Percentiles rank a stretch among this genome's conserved stretches.
Evolutionary conservation across 495 filamentous ascomycete genomes (phyloP).

Genomic region (Jackrogersella minutella): DNA sequence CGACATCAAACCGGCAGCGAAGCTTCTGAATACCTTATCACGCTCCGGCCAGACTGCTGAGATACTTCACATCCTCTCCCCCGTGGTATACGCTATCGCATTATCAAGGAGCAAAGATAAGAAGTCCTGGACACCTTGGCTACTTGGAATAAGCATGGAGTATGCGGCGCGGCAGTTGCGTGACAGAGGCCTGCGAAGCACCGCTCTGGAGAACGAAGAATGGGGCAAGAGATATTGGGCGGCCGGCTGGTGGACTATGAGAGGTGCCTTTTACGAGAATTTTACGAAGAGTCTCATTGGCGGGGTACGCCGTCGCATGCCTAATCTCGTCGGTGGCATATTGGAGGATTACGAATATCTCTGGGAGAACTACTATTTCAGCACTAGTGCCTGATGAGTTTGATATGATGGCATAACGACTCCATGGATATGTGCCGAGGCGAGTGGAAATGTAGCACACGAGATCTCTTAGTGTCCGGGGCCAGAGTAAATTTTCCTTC

Average conservation of each 20-base stretch:
- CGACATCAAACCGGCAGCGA: slow-evolving; percentile 89
- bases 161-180: slow-evolving; percentile 83
- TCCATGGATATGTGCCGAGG: not conserved
- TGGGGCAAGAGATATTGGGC: slow-evolving; percentile 84
- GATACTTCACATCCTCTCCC: slow-evolving; percentile 87
- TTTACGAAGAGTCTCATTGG: slow-evolving; percentile 80
- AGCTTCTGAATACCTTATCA: slow-evolving; percentile 78
- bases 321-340: slow-evolving; percentile 80
- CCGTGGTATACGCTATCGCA: slow-evolving; percentile 86
- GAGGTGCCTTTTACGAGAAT: slow-evolving; percentile 95
- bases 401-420: not conserved
- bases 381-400: slow-evolving; percentile 52
- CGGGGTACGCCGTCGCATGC: slow-evolving; percentile 75
- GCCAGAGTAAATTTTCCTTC: not conserved
- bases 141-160: slow-evolving; percentile 86
- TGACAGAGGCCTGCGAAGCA: slow-evolving; percentile 77
- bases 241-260: slow-evolving; percentile 93
- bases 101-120: slow-evolving; percentile 72
- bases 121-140: slow-evolving; percentile 86
- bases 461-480: not conserved
- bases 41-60: slow-evolving; percentile 81
- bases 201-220: slow-evolving; percentile 87
- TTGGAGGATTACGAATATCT: slow-evolving; percentile 96
- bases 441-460: not conserved
- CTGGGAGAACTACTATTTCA: slow-evolving; percentile 98